Conservation (phyloP, 225 moss, liverwort and hornwort species). For the Thuidium tamariscinum region DNA sequence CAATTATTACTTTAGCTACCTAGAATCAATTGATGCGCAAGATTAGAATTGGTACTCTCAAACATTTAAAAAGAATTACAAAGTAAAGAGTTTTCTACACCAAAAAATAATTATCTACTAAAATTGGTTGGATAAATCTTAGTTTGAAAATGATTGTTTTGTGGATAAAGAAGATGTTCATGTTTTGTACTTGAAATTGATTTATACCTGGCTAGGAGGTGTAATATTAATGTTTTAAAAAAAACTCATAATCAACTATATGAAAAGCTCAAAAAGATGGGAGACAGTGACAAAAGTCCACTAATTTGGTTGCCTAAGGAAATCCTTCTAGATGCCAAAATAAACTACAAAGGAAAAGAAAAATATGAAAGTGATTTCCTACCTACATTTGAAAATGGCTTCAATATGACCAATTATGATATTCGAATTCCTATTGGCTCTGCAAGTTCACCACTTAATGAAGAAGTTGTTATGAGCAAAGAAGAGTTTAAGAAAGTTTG, state of each 20-base stretch:
- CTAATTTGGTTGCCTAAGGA: neutral
- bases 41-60: neutral
- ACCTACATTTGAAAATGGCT: neutral
- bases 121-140: neutral
- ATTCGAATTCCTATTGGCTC: constrained; percentile 10
- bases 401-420: neutral
- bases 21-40: neutral
- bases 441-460: neutral
- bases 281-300: constrained; percentile 2
- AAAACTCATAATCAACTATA: neutral
- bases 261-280: constrained; percentile 16
- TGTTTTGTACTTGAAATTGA: neutral
- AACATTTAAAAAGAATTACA: neutral
- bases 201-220: neutral
- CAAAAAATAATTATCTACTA: accelerated
- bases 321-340: neutral
- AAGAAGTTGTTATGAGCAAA: neutral
- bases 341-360: constrained; percentile 1
- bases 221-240: neutral
- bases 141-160: neutral
- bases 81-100: neutral
- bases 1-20: neutral
- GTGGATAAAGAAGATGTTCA: neutral
- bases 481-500: constrained; percentile 7
- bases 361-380: neutral